Evolutionary conservation across 768 basidiomycete species (phyloP).

Genomic region (Auriscalpium orientale): DNA sequence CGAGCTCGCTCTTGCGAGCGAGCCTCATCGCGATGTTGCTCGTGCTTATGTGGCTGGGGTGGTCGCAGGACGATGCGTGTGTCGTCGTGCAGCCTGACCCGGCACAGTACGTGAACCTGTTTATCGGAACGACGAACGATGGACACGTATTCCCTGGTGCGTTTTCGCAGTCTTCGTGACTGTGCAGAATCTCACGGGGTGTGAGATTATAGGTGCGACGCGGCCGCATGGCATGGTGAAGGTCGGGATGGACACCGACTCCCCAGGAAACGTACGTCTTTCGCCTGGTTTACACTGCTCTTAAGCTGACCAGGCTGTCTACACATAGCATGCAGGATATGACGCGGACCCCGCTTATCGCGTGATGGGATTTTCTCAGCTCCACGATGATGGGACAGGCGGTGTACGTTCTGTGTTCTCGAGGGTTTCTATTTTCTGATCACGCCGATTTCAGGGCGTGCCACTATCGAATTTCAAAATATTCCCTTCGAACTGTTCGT

Average conservation of each 20-base stretch:
- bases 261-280: slow-evolving; percentile 45
- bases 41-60: no score
- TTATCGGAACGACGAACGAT: slow-evolving; percentile 58
- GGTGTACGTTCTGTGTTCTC: slow-evolving; percentile 31
- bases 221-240: slow-evolving; percentile 68
- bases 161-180: slow-evolving; percentile 3
- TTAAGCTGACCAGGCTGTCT: slow-evolving; percentile 4
- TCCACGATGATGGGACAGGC: slow-evolving; percentile 58
- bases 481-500: slow-evolving; percentile 44
- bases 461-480: slow-evolving; percentile 59
- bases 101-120: slow-evolving; percentile 39
- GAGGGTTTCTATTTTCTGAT: not conserved
- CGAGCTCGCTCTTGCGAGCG: no score
- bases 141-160: slow-evolving; percentile 61
- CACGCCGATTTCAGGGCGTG: slow-evolving; percentile 29
- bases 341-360: slow-evolving; percentile 27
- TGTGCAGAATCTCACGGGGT: no score
- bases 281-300: slow-evolving; percentile 19
- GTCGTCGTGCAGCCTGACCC: slow-evolving; percentile 4
- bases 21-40: no score
- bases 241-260: slow-evolving; percentile 60
- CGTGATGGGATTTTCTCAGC: slow-evolving; percentile 52
- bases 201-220: slow-evolving; percentile 39
- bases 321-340: slow-evolving; percentile 30
- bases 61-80: not conserved